These are phyloP conservation scores for Psilocybe mexicana DNA, from an alignment of 1,284 basidiomycete genomes.

Conservation along the genomic window DNA sequence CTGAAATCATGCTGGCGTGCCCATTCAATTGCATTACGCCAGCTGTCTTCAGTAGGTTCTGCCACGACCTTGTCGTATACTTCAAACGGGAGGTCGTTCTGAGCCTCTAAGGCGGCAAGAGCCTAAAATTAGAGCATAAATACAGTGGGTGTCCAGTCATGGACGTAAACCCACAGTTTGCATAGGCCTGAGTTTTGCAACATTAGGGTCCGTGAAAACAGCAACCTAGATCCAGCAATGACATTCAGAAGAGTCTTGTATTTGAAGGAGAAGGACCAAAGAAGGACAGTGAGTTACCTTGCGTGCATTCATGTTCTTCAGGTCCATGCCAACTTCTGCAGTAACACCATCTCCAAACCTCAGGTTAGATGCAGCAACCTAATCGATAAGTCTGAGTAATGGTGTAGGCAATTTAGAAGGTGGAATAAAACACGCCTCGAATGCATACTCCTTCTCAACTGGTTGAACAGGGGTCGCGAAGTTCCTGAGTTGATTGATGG, in stretches of 20 bases:
- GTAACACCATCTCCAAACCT: conserved; percentile 90
- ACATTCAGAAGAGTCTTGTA: neutral
- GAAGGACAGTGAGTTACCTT: conserved; percentile 49
- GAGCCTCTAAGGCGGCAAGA: conserved; percentile 75
- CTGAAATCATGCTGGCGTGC: conserved; percentile 85
- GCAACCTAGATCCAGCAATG: conserved; percentile 61
- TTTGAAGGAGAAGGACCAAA: neutral
- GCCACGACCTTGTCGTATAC: conserved; percentile 85
- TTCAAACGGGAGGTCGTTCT: conserved; percentile 76
- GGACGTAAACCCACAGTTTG: conserved; percentile 57
- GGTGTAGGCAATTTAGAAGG: neutral
- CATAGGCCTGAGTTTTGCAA: conserved; percentile 83
- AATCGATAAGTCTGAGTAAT: conserved; percentile 12
- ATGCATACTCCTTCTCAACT: conserved; percentile 91
- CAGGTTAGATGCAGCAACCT: conserved; percentile 91
- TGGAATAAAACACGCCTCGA: conserved; percentile 62
- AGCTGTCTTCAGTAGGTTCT: conserved; percentile 92
- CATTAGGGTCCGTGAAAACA: conserved; percentile 90
- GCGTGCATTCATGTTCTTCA: conserved; percentile 86
- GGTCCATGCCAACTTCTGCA: conserved; percentile 90
- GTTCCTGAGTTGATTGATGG: conserved; percentile 63
- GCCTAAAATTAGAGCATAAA: conserved; percentile 45
- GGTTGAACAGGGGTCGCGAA: conserved; percentile 84
- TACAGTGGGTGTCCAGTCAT: neutral
- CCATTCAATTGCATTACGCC: conserved; percentile 87